phyloP scores from a whole-genome alignment of 2,329 filamentous ascomycete genomes.

The Alternaria arbusti region DNA sequence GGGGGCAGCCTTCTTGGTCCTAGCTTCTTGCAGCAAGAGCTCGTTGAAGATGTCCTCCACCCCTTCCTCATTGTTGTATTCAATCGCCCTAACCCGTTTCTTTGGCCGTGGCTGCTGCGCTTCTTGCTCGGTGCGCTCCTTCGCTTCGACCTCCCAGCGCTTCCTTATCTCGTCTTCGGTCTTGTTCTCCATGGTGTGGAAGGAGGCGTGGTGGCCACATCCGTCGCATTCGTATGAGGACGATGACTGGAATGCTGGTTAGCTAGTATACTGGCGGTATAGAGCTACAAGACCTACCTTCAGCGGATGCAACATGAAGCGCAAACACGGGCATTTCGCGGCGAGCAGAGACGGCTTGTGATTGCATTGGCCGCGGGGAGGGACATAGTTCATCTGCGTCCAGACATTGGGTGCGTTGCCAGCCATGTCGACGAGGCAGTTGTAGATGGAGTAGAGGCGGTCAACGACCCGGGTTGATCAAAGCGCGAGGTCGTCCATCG shows the following conservation, averaged over 20 bases:
- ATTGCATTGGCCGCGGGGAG: conserved; percentile 60
- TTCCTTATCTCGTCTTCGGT: conserved; percentile 55
- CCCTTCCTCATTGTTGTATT: conserved; percentile 16
- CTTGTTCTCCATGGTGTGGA: conserved; percentile 61
- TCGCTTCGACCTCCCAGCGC: conserved; percentile 53
- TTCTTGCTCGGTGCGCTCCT: conserved; percentile 27
- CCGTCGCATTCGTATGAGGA: conserved; percentile 64
- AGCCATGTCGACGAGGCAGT: conserved; percentile 15
- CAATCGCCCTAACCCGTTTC: conserved; percentile 39
- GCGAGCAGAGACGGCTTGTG: conserved; percentile 56
- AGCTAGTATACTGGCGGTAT: not conserved
- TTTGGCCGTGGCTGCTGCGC: conserved; percentile 23
- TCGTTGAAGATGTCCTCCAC: not conserved
- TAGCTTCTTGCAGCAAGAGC: conserved; percentile 8
- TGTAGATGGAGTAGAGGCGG: not conserved
- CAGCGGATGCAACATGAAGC: conserved; percentile 64
- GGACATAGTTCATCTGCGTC: conserved; percentile 58
- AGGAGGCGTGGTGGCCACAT: conserved; percentile 62
- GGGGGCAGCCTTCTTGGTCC: not conserved
- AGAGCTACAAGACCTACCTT: conserved; percentile 48
- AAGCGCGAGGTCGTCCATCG: not conserved
- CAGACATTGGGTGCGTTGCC: conserved; percentile 52
- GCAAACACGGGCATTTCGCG: conserved; percentile 58
- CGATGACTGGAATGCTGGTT: conserved; percentile 43
- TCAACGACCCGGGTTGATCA: not conserved